Evolutionary conservation across 768 basidiomycete species (phyloP), one percentile per base, ranked within the genome.

Genomic region (Rubroboletus pulcherrimus): DNA sequence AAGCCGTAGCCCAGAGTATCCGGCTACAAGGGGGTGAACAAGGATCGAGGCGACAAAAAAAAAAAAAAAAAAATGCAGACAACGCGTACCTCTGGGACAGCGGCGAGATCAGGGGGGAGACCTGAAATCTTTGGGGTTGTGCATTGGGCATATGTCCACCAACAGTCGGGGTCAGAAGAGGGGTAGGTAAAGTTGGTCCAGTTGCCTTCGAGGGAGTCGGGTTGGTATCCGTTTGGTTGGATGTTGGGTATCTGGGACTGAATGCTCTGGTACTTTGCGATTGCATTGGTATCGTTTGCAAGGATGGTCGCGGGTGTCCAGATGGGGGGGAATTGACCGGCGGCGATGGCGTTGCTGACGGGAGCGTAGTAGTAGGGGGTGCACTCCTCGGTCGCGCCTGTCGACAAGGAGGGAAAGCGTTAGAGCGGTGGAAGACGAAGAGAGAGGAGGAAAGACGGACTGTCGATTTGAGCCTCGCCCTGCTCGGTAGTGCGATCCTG

Each of bases 1-100:
- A 85, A 85, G 4, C 77, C 81, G 44, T 81, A 85, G 1, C 82
- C 84, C 17, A 84, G 69, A 2, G 83, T 82, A 10, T 67, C 63
- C 33, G 84, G 83, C 81, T 61, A 34, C 5, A 10, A 4, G 5
- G 8, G 35, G 0, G 33, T 63, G n/a, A n/a, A n/a, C n/a, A n/a
- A n/a, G n/a, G n/a, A n/a, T n/a, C n/a, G n/a, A n/a, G n/a, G n/a
- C n/a, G n/a, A n/a, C n/a, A n/a, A n/a, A n/a, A n/a, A n/a, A n/a
- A n/a, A n/a, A n/a, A n/a, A n/a, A n/a, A 17, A 0, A 1, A 11
- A 19, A 11, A 12, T 4, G 17, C 26, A 21, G 31, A 26, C 6
- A 10, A 10, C 50, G 31, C 9, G 77, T 1, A 65, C 82, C 72
- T 84, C 82, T 7, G 83, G 81, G 21, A 78, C 73, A n/a, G 56